Base-by-base conservation (phyloP, 495 filamentous ascomycete genomes). In the Hyphodiscus hymeniophilus region DNA sequence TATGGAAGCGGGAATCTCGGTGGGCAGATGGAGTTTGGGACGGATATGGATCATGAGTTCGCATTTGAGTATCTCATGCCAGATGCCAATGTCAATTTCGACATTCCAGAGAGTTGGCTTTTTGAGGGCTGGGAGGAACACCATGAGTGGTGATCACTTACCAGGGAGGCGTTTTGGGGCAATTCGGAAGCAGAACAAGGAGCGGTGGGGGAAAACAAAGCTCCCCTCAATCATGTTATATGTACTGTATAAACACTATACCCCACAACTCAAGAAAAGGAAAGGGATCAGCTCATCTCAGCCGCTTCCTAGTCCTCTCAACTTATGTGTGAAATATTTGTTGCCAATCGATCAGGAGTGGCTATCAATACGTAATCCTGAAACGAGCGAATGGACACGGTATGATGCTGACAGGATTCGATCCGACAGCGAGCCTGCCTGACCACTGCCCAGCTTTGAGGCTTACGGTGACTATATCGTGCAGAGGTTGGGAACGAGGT, bases 71-170 rank as follows among this genome's bases (percentile, higher is more conserved):
- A 45, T 22, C 20, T 23, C 15, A 39, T 57, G 38, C 50, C 47
- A 30, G 56, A 59, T 42, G 51, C 47, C 41, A 40, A 21, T 32
- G 33, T 43, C 13, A 38, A 50, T 39, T 45, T 44, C 16, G 47
- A 47, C 16, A 41, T 44, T 10, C 45, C 48, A 15, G 53, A 56
- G 21, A 36, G 39, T 15, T 52, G 48, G 48, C 15, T 56, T 13
- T 35, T 52, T 22, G 15, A 23, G n/a, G 48, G 48, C 0, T 56
- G 45, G 44, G 54, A 56, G 22, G 48, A 48, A 11, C 20, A 43
- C 31, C 3, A 42, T 23, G 2, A 15, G 8, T 38, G 34, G 34
- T 38, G 7, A 12, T 34, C 12, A 34, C 12, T 15, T 34, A n/a
- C n/a, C n/a, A n/a, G n/a, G n/a, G n/a, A n/a, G n/a, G n/a, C n/a